These are phyloP conservation scores for Arthroderma sp. DNA, from an alignment of 2,329 filamentous ascomycete genomes.

Conservation along the genomic window DNA sequence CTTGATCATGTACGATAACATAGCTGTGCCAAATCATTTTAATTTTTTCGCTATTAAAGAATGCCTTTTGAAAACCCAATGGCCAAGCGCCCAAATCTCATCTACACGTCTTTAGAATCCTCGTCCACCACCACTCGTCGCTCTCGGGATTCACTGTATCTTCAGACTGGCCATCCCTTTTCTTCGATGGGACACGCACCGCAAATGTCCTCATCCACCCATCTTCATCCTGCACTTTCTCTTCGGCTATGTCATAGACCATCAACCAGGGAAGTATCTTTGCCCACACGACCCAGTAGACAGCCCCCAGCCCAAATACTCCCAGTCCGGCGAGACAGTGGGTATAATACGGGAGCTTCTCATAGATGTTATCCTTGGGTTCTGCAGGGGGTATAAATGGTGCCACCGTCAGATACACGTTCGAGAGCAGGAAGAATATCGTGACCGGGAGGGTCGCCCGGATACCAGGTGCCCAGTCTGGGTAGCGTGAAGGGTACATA, in stretches of 20 bases:
- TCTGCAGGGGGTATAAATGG: constrained; percentile 38
- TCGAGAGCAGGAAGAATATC: constrained; percentile 40
- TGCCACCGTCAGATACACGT: constrained; percentile 40
- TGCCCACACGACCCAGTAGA: constrained; percentile 42
- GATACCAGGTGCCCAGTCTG: constrained; percentile 37
- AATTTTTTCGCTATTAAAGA: background rate
- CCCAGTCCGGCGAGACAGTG: constrained; percentile 41
- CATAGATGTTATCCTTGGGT: constrained; percentile 37
- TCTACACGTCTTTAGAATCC: background rate
- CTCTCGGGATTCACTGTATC: background rate
- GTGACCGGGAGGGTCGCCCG: constrained; percentile 38
- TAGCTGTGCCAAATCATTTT: constrained; percentile 3
- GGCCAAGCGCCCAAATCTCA: background rate
- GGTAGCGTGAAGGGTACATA: constrained; percentile 24
- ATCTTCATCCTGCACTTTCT: constrained; percentile 24
- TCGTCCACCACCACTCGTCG: background rate
- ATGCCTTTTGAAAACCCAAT: background rate
- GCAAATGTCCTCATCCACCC: constrained; percentile 1
- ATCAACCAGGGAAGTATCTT: constrained; percentile 32
- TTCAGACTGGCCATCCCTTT: background rate
- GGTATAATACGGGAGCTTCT: constrained; percentile 40
- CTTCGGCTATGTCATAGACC: constrained; percentile 42
- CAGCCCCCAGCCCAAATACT: constrained; percentile 36
- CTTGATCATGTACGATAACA: background rate
- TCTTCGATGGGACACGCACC: background rate